Base-by-base conservation (phyloP, 2,329 filamentous ascomycete species). In the Penicillium digitatum region DNA sequence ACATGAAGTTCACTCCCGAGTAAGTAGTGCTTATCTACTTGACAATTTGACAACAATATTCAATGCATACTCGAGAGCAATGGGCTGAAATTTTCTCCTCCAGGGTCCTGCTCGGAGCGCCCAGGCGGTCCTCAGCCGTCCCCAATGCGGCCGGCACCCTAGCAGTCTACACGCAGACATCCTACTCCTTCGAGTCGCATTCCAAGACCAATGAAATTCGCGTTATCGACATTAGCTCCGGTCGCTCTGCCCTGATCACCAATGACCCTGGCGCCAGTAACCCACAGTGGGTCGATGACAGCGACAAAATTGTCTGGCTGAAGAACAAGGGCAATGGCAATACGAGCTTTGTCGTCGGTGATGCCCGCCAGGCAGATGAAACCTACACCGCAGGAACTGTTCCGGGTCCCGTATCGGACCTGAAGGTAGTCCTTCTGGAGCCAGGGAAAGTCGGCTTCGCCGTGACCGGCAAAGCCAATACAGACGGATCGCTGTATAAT, bases 131-230 rank as follows among this genome's bases (percentile, higher is more conserved):
- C 32, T 66, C 74, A 38, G 77, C 74, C 38, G 61, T 72, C 48
- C 77, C 78, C 27, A 78, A 77, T 60, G 64, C 76, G 1, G 66
- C 73, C 24, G 78, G 78, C n/a, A 78, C 72, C 14, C 69, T 78
- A 27, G 74, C 75, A 6, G 69, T 79, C 11, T 79, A 78, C 62
- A 78, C 74, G 9, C 76, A 79, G 51, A 76, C 76, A 2, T 70
- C 72, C n/a, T 80, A 80, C 58, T 79, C 76, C 22, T 80, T 80
- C 61, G 75, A 79, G 29, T 75, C 74, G 0, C 77, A 79, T 60
- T 71, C 72, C 35, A 76, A 76, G 58, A 77, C 70, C 31, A 74
- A 71, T 44, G 78, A 79, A 57, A 75, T 79, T 43, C 72, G 74
- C 24, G 72, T 78, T 4, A 58, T 79, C 4, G 74, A 79, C 38